Evolutionary conservation across 345 rosid genomes (phyloP), one percentile per base, ranked within the genome.

Genomic region (Gossypioides kirkii): DNA sequence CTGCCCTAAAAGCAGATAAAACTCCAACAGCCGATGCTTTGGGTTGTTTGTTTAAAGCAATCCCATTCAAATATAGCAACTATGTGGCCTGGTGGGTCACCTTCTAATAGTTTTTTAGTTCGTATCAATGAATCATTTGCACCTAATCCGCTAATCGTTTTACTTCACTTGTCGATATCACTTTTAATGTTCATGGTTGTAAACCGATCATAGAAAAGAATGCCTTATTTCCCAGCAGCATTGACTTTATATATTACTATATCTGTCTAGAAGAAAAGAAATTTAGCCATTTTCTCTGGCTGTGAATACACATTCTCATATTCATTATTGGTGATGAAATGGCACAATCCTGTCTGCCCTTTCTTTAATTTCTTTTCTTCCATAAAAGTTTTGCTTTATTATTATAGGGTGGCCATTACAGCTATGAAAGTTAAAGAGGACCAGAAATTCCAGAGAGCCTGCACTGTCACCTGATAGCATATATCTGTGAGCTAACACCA

Each of bases 1-100:
- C 10, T 72, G 76, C 74, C 58, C 45, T 58, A 32, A 64, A 74
- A 55, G 72, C 76, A 36, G 23, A 67, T 43, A 43, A 10, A 43
- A 46, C 26, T 41, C 43, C 42, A 42, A 46, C 23, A 23, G 8
- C 17, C 26, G 62, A 41, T 66, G 87, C 87, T 84, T 80, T 53
- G 85, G 83, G 80, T 84, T 80, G 78, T 73, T 42, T 5, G 38
- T 6, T 69, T 36, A 63, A 75, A 78, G 79, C 73, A 60, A 36
- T 42, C 17, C 73, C 76, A 50, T 72, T 56, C 17, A 23, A 12
- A 65, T 4, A 53, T 23, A 70, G 82, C 80, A 3, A 47, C 17
- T 22, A 58, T 36, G 63, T 42, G 2, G 50, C 55, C 41, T 9
- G 1, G 77, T 42, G 43, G 80, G 69, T 70, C 77, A 26, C 70